These are phyloP conservation scores for Zygosaccharomyces siamensis DNA, from an alignment of 805 yeast species.

Conservation along the genomic window DNA sequence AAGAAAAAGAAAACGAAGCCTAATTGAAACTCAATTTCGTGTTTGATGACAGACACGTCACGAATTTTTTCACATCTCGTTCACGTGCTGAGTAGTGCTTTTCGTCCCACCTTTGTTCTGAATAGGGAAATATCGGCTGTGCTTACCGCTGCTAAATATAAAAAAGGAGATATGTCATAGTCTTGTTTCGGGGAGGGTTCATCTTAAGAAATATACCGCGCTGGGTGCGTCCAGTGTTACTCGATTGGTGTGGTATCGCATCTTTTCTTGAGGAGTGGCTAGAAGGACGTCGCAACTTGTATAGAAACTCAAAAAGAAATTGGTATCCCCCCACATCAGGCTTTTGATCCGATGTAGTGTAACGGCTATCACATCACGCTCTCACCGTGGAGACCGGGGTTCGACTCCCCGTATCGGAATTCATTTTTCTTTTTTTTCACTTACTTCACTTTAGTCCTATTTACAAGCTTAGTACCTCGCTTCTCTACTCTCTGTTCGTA, in stretches of 20 bases:
- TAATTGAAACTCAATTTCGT: not conserved
- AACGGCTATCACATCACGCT: constrained; percentile 38
- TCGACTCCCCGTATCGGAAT: constrained; percentile 38
- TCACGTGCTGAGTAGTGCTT: not conserved
- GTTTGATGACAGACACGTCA: not conserved
- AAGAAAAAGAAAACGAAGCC: not conserved
- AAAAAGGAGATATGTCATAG: no score
- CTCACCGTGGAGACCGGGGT: constrained; percentile 38
- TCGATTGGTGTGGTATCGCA: no score
- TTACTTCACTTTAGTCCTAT: not conserved
- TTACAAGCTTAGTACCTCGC: not conserved
- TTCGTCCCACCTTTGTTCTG: no score
- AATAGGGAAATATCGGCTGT: no score
- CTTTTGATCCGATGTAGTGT: constrained; percentile 33
- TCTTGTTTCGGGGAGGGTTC: no score
- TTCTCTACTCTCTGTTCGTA: constrained; percentile 43
- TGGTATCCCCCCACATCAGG: no score
- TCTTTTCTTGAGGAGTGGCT: no score
- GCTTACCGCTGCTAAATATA: no score
- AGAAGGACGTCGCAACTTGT: no score
- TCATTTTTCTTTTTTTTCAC: not conserved
- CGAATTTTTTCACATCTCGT: not conserved
- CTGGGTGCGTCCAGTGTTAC: no score
- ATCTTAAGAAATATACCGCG: no score
- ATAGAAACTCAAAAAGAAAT: no score